Conservation (phyloP, 495 filamentous ascomycete species). For the Venustampulla echinocandica region DNA sequence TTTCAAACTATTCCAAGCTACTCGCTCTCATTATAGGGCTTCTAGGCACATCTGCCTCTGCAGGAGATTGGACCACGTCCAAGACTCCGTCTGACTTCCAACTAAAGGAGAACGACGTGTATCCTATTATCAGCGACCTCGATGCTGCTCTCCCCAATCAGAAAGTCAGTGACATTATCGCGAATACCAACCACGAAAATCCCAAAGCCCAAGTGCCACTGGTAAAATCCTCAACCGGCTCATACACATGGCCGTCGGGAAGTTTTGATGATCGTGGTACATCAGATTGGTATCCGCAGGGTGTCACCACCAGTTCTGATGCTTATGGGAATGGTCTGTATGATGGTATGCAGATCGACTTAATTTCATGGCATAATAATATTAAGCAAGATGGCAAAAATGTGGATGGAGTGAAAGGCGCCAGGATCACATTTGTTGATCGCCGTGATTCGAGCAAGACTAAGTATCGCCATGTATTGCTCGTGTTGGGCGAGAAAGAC, state of each 20-base stretch:
- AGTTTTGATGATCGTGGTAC: not conserved
- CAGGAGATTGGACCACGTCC: no score
- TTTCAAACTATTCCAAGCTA: no score
- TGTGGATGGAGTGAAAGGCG: not conserved
- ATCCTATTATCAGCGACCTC: not conserved
- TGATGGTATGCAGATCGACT: not conserved
- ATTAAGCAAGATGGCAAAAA: not conserved
- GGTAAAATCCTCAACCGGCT: not conserved
- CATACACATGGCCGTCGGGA: not conserved
- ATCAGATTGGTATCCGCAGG: not conserved
- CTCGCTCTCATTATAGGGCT: no score
- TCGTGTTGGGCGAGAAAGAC: not conserved
- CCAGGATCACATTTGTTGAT: not conserved
- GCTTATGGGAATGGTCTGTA: not conserved
- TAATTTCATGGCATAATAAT: not conserved
- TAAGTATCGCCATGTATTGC: not conserved
- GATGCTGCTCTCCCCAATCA: not conserved
- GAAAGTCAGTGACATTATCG: not conserved
- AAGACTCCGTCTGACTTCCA: not conserved
- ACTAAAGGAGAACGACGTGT: not conserved
- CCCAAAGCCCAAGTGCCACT: not conserved
- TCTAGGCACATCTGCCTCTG: no score
- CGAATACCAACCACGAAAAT: not conserved
- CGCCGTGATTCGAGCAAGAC: not conserved
- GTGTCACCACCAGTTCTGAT: not conserved